phyloP scores from a whole-genome alignment of 495 filamentous ascomycete genomes.

The Lophium mytilinum region DNA sequence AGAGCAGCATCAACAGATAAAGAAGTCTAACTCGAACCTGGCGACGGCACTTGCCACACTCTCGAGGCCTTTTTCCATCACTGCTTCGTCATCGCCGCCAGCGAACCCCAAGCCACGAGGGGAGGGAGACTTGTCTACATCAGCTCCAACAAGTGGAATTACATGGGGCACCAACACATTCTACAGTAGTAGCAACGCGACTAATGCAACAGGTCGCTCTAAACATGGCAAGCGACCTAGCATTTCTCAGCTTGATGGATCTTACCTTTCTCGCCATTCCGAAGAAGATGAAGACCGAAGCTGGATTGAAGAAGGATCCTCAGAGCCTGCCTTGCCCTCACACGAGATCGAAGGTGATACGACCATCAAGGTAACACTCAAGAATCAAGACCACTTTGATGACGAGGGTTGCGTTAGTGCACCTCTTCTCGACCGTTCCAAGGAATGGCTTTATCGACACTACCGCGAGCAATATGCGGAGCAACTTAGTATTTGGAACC shows the following conservation, averaged over 20 bases:
- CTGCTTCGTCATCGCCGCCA: constrained; percentile 64
- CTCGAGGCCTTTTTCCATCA: constrained; percentile 62
- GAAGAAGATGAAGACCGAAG: constrained; percentile 20
- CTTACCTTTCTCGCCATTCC: constrained; percentile 15
- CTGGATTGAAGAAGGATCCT: constrained; percentile 36
- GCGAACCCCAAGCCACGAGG: constrained; percentile 42
- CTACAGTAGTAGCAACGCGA: constrained; percentile 34
- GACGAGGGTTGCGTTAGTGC: constrained; percentile 61
- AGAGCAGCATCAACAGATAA: constrained; percentile 37
- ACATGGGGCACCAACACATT: constrained; percentile 60
- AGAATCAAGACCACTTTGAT: constrained; percentile 71
- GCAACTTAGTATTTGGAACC: constrained; percentile 72
- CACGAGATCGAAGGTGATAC: constrained; percentile 3
- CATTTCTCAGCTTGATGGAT: constrained; percentile 15
- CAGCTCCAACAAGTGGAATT: constrained; percentile 49
- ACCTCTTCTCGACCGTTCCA: constrained; percentile 60
- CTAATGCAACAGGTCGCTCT: not conserved
- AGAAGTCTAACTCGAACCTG: constrained; percentile 47
- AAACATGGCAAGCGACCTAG: constrained; percentile 18
- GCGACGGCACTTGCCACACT: constrained; percentile 60
- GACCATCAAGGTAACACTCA: constrained; percentile 54
- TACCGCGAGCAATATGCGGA: constrained; percentile 79
- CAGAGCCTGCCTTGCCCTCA: constrained; percentile 18
- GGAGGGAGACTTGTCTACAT: constrained; percentile 54
- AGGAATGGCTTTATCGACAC: constrained; percentile 50